Base-by-base conservation (phyloP, 2,329 filamentous ascomycete genomes). In the Diplodia sapinea region DNA sequence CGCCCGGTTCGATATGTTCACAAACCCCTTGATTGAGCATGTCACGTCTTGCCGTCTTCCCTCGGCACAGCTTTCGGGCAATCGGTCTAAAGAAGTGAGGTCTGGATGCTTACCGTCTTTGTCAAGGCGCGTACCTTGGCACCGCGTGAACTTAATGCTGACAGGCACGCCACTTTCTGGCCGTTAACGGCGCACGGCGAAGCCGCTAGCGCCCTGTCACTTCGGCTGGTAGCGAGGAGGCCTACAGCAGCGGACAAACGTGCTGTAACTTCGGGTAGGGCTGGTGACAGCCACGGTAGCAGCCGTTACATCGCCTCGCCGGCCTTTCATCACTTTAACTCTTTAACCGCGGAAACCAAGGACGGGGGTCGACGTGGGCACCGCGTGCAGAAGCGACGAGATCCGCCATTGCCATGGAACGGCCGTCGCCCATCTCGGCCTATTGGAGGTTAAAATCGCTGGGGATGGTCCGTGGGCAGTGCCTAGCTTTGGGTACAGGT, bases 121-220 rank as follows among this genome's bases (percentile, higher is more conserved):
- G 31, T 63, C 20, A 31, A 51, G 23, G 29, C 47, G n/a, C 8
- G 17, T 33, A 51, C 59, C 59, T 51, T 63, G 59, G 59, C 47
- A 26, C 47, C 59, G 50, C 59, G n/a, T 43, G 47, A 51, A 49
- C 47, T 51, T 51, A 51, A 51, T 52, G 43, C 59, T 63, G 59
- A 63, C 59, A 63, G 59, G 43, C 59, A 63, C 59, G 59, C 59
- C 59, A 51, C 59, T 51, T 51, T 23, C 23, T 63, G 59, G 59
- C 59, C 43, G 59, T 63, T 36, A 38, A 63, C 59, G 43, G 59
- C 47, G 47, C 43, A 36, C 59, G 59, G 59, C n/a, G 47, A 26
- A 33, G 43, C 59, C 59, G 57, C 12, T 62, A 62, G 40, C 43
- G 57, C n/a, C 26, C 12, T 29, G 29, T 29, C n/a, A 15, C 7